phyloP scores from a whole-genome alignment of 2,329 filamentous ascomycete genomes.

The Dactylellina cionopaga region DNA sequence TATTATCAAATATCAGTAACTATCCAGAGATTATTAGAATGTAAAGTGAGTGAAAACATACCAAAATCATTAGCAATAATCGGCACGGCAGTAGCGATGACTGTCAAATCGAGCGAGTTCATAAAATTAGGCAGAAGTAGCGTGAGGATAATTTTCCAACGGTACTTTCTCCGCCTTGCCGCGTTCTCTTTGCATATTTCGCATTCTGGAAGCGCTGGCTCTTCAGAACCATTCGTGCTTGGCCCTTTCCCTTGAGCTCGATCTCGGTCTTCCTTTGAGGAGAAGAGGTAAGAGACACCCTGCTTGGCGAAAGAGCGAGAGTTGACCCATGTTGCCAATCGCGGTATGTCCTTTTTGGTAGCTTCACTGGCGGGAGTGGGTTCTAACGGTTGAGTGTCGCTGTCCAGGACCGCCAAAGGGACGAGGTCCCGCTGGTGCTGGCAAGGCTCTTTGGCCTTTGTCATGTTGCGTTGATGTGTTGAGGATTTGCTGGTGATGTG shows the following conservation, averaged over 20 bases:
- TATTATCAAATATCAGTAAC: background rate
- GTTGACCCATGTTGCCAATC: constrained; percentile 39
- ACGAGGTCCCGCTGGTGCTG: constrained; percentile 28
- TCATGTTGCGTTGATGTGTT: constrained; percentile 5
- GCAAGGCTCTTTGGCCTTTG: constrained; percentile 26
- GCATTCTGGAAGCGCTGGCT: constrained; percentile 16
- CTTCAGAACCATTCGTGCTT: background rate
- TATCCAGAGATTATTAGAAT: background rate
- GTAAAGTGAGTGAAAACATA: constrained; percentile 58
- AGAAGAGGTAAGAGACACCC: constrained; percentile 34
- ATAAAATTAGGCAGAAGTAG: constrained; percentile 71
- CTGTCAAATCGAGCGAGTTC: constrained; percentile 72
- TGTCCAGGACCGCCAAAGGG: background rate
- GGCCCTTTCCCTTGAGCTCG: constrained; percentile 10
- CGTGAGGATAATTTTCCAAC: constrained; percentile 70
- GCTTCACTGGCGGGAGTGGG: background rate
- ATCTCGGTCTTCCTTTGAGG: constrained; percentile 40
- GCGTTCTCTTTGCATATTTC: constrained; percentile 59
- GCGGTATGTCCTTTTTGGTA: constrained; percentile 20
- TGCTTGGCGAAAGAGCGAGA: constrained; percentile 36
- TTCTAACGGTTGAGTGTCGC: background rate
- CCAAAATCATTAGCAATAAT: constrained; percentile 74
- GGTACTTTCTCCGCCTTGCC: constrained; percentile 62
- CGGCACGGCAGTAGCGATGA: constrained; percentile 70
- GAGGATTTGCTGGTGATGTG: constrained; percentile 5